Conservation (phyloP, 306 rosid genomes). For the Canavalia ensiformis region DNA sequence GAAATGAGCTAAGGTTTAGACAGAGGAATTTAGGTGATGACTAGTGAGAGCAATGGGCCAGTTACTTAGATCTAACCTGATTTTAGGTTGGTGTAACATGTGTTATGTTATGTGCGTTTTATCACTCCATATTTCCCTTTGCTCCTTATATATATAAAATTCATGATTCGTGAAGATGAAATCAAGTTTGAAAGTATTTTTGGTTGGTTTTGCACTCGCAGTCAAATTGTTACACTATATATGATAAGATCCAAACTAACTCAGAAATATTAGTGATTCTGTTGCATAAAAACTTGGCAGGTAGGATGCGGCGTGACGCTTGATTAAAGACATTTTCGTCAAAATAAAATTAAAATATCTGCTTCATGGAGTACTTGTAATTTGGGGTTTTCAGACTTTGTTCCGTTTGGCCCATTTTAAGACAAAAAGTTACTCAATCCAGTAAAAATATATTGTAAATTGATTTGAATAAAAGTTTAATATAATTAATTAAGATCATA, state of each 20-base stretch:
- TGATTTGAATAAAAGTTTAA: too few species aligned
- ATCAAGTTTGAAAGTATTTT: slow-evolving; percentile 4
- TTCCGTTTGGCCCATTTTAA: too few species aligned
- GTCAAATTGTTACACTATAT: slow-evolving; percentile 13
- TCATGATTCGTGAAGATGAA: background rate
- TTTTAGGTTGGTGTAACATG: slow-evolving; percentile 34
- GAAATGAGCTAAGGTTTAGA: background rate
- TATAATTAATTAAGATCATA: too few species aligned
- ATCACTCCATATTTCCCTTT: background rate
- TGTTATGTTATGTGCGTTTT: slow-evolving; percentile 26
- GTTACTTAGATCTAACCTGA: slow-evolving; percentile 27
- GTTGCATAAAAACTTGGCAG: background rate
- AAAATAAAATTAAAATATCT: background rate
- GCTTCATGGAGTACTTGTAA: background rate
- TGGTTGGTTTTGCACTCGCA: background rate
- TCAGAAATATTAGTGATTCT: slow-evolving; percentile 36
- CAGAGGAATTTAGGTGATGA: slow-evolving; percentile 1
- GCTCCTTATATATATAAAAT: background rate
- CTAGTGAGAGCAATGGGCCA: background rate
- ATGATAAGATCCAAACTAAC: slow-evolving; percentile 18
- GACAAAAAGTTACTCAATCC: too few species aligned
- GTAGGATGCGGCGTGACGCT: background rate
- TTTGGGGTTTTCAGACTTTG: background rate
- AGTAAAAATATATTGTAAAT: too few species aligned
- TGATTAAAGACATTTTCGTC: background rate